A percentile compares a stretch with the other conserved stretches of the same genome.
These are phyloP conservation scores for Murraya koenigii DNA, from an alignment of 345 rosid genomes.

Conservation along the genomic window DNA sequence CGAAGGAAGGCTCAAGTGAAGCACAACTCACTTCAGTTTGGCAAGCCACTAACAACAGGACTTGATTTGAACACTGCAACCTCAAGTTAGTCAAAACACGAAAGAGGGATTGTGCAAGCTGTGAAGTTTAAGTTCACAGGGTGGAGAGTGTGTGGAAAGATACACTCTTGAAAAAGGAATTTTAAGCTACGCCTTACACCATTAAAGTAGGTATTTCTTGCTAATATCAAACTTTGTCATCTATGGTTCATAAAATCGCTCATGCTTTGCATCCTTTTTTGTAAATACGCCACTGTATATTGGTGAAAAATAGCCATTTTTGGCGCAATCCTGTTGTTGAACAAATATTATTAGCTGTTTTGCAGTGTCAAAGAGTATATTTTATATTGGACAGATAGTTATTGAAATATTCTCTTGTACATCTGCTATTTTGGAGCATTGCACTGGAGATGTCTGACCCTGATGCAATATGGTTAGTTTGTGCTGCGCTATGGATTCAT, in stretches of 20 bases:
- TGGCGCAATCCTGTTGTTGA: background rate
- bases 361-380: background rate
- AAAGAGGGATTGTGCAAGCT: conserved; percentile 24
- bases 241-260: conserved; percentile 14
- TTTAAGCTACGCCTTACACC: conserved; percentile 10
- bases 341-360: background rate
- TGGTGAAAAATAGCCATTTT: conserved; percentile 14
- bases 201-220: conserved; percentile 19
- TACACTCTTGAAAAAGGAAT: conserved; percentile 18
- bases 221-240: conserved; percentile 8
- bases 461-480: background rate
- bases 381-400: background rate
- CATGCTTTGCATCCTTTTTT: conserved; percentile 14
- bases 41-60: conserved; percentile 23
- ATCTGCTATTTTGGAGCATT: background rate
- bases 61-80: conserved; percentile 23
- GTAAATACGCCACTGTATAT: conserved; percentile 27
- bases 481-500: background rate
- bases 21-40: conserved; percentile 21
- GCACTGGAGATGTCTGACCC: background rate
- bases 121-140: conserved; percentile 26
- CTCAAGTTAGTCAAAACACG: conserved; percentile 24
- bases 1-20: conserved; percentile 47
- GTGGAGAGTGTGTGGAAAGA: conserved; percentile 29
- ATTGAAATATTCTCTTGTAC: background rate